Conservation (phyloP, 148 eudicot species). For the Nepenthes mirabilis region DNA sequence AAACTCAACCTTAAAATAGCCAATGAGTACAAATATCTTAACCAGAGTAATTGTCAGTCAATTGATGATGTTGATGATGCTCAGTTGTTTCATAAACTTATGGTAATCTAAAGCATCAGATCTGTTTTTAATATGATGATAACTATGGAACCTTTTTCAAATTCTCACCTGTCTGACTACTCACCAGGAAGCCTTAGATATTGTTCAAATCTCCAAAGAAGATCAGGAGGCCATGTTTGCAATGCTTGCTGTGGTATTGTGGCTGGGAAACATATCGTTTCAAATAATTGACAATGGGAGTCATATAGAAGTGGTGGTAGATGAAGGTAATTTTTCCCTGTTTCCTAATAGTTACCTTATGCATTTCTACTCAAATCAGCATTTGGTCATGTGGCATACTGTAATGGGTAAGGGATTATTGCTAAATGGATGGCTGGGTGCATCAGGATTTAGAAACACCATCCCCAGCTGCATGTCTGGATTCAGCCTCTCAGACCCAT, state of each 20-base stretch:
- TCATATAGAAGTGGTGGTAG: slow-evolving; percentile 59
- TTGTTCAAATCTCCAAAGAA: slow-evolving; percentile 45
- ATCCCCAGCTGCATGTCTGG: too few relatives aligned
- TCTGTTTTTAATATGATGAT: not conserved
- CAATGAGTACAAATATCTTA: slow-evolving; percentile 59
- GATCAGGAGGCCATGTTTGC: slow-evolving; percentile 62
- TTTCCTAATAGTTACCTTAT: slow-evolving; percentile 5
- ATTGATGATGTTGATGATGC: slow-evolving; percentile 70
- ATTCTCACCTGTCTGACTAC: not conserved
- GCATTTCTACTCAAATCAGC: not conserved
- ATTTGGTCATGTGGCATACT: too few relatives aligned
- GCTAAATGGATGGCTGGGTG: too few relatives aligned
- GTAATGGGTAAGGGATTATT: too few relatives aligned
- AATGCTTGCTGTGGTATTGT: slow-evolving; percentile 79
- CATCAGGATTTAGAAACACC: too few relatives aligned
- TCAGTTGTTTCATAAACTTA: slow-evolving; percentile 43
- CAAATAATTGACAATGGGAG: slow-evolving; percentile 57
- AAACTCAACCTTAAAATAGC: slow-evolving; percentile 57
- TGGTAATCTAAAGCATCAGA: slow-evolving; percentile 30
- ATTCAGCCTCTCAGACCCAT: too few relatives aligned
- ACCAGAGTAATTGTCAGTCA: slow-evolving; percentile 60
- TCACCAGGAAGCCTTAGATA: slow-evolving; percentile 57
- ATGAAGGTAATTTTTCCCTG: slow-evolving; percentile 54
- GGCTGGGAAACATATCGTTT: slow-evolving; percentile 94
- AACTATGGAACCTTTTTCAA: not conserved